Base-by-base conservation (phyloP, 495 filamentous ascomycete genomes). In the Podospora pseudoanserina region DNA sequence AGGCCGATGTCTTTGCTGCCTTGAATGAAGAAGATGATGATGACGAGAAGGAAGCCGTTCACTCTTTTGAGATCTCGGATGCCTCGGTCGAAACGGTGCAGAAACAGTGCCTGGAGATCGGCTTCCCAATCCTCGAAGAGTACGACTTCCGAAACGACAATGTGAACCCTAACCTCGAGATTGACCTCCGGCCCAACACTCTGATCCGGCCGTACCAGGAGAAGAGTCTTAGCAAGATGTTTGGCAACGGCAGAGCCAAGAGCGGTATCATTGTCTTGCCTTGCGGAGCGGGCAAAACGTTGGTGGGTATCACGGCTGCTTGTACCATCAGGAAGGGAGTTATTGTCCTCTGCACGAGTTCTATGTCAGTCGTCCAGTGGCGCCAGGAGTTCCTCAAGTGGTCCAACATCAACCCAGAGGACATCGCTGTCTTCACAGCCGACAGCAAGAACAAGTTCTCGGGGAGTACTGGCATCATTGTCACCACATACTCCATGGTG, bases 361-460 rank as follows among this genome's bases (percentile, higher is more conserved):
- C 92, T 62, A 99, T 98, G 93, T 97, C 93, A 4, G 95, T 96
- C 9, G 91, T 96, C 3, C 96, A 99, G 76, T 99, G 96, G 95
- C 86, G 92, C 56, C 90, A 93, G 54, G 94, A 98, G 72, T 98
- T 97, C 77, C 80, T 97, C 69, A 95, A 97, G 74, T 98, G 95
- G 95, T 97, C 94, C 61, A 98, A 97, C 73, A 96, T 99, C 73
- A 91, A 92, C 71, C 92, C 95, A 0, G 88, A 93, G 67, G 92
- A 97, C 73, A 91, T 99, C 74, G 91, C 94, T 54, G 86, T 97
- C 68, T 99, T 99, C 77, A 97, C 95, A 3, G 93, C 94, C 2
- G 94, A 96, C 71, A 89, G 91, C 77, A 99, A 99, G 77, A 88
- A 90, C 57, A 91, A 89, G 71, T 97, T 99, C 78, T 87, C 90